Base-by-base conservation (phyloP, 208 protist species). In the Borovskyia barvae region DNA sequence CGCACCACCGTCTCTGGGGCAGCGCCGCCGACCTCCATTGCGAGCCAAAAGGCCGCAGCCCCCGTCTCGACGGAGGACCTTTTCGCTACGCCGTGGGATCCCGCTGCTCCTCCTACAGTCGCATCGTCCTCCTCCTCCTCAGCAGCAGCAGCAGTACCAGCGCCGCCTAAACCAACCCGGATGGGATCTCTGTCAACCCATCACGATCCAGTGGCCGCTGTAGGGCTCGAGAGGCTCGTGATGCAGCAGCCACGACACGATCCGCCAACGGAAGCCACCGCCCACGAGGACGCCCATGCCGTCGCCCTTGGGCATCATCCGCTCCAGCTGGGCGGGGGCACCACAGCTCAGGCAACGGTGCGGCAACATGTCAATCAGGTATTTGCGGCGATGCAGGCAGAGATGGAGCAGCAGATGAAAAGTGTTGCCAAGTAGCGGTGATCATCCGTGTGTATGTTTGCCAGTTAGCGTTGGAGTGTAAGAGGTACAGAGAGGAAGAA, bases 311-410 rank as follows among this genome's bases (percentile, higher is more conserved):
- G 19, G 12, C 61, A 66, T 19, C 32, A 28, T 5, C 56, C 29
- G 15, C 69, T 65, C 17, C 56, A 70, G 30, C 36, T 37, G 17
- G 56, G 46, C n/a, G 32, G 17, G 28, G 24, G 11, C 11, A 24
- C 29, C 20, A 26, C n/a, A 2, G 48, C 9, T 9, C 47, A 36
- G 30, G 9, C 7, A 33, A 50, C 30, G 29, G 54, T 51, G 54
- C 42, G 42, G 0, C 54, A 60, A 22, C 54, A 50, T 9, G 40
- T 32, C 5, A 60, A 41, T n/a, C 24, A 20, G 24, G 20, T 30
- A 5, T 54, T 72, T 35, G 63, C 53, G 26, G 58, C 53, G 22
- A 58, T 57, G 20, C 54, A 66, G 47, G 69, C 39, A 1, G 61
- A 69, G 39, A 66, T 70, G 69, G 61, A 49, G 29, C 42, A 28